Conservation (phyloP, 2,329 filamentous ascomycete genomes). For the Botrytis fabae region DNA sequence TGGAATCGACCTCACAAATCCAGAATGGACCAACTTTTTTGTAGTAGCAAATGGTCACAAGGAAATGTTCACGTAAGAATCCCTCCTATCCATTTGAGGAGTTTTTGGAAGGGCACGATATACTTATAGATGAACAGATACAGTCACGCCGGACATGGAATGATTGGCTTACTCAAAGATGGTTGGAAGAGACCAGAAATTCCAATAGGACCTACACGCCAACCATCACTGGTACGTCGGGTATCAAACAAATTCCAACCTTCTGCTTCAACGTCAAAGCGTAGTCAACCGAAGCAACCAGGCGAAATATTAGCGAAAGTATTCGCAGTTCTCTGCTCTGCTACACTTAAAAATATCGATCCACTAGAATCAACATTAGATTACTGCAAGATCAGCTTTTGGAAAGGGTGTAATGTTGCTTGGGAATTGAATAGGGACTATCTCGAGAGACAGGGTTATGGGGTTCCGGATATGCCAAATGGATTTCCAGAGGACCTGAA, state of each 20-base stretch:
- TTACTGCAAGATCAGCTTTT: background rate
- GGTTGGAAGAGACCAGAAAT: background rate
- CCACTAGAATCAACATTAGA: background rate
- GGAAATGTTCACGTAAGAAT: background rate
- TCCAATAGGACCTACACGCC: background rate
- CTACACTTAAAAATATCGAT: background rate
- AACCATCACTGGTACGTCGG: background rate
- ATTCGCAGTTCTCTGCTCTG: background rate
- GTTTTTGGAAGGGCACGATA: background rate
- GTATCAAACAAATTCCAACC: background rate
- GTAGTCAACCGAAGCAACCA: background rate
- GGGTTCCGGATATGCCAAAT: background rate
- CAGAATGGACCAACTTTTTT: background rate
- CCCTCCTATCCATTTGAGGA: fast-evolving
- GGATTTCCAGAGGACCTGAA: background rate
- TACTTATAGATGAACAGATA: background rate
- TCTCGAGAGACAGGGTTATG: no score
- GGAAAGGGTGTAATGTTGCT: background rate
- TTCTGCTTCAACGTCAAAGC: background rate
- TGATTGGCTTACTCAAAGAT: background rate
- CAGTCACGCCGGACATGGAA: background rate
- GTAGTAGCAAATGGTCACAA: background rate
- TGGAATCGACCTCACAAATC: background rate
- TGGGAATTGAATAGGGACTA: background rate
- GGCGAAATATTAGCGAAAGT: background rate